These are phyloP conservation scores for Plantago elongata DNA, from an alignment of 257 asterid genomes.

Conservation along the genomic window DNA sequence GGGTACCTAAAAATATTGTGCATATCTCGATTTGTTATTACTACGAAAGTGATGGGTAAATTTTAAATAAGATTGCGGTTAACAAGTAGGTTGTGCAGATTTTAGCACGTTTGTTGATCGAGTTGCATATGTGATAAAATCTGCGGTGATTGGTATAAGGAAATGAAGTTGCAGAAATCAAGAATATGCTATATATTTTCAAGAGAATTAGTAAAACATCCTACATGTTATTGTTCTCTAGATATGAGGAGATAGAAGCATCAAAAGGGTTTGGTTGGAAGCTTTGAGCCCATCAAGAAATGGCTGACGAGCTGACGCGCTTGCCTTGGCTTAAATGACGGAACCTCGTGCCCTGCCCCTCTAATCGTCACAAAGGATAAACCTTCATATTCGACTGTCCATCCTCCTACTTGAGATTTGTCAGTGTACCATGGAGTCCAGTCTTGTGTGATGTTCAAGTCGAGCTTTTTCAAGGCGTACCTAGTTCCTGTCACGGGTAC, in stretches of 20 bases:
- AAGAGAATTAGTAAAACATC: no score
- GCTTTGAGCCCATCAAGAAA: slow-evolving; percentile 42
- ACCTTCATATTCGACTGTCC: slow-evolving; percentile 67
- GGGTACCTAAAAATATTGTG: no score
- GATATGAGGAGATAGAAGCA: background rate
- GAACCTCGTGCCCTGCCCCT: slow-evolving; percentile 93
- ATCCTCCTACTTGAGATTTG: slow-evolving; percentile 53
- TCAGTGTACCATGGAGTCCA: slow-evolving; percentile 57
- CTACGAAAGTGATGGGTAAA: no score
- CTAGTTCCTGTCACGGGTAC: slow-evolving; percentile 53
- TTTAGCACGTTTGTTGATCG: no score
- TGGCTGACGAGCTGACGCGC: slow-evolving; percentile 49
- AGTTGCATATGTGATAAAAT: no score
- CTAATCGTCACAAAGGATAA: slow-evolving; percentile 60
- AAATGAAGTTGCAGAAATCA: no score
- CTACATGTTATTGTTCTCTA: no score
- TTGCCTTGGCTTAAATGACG: slow-evolving; percentile 59
- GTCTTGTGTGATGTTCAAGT: slow-evolving; percentile 37
- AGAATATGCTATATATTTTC: background rate
- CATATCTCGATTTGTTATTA: no score
- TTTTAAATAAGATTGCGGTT: no score
- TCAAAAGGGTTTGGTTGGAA: slow-evolving; percentile 52
- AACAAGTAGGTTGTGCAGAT: no score
- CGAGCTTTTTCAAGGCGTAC: slow-evolving; percentile 33
- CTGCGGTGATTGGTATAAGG: no score